Evolutionary conservation across 116 monocot species (phyloP).

Genomic region (Dioscorea cayenensis): DNA sequence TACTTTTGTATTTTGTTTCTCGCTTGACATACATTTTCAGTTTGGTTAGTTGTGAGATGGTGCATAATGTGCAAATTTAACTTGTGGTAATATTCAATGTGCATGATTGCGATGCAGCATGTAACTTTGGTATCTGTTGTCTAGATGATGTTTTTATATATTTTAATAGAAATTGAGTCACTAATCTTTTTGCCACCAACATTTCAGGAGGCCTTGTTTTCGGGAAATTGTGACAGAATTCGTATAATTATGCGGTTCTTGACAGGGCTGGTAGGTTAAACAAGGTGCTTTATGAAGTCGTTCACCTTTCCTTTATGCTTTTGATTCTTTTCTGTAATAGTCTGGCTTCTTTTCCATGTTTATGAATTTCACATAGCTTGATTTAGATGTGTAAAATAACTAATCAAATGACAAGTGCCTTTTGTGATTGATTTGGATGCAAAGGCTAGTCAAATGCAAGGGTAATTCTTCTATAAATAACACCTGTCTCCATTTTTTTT

Average conservation of each 20-base stretch:
- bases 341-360: not conserved
- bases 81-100: not conserved
- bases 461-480: no score
- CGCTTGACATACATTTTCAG: no score
- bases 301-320: not conserved
- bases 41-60: no score
- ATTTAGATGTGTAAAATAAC: not conserved
- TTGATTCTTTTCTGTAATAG: not conserved
- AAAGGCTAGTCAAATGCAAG: no score
- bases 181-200: not conserved
- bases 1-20: no score
- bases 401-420: no score
- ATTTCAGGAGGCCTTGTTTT: constrained; percentile 68
- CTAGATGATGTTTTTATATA: not conserved
- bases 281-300: not conserved
- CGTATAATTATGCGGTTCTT: constrained; percentile 69
- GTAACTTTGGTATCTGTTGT: not conserved
- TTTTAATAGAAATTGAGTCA: not conserved
- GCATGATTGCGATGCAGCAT: not conserved
- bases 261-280: constrained; percentile 56
- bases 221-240: constrained; percentile 54
- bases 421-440: no score
- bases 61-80: not conserved
- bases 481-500: no score
- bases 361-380: not conserved